Percentiles rank a stretch among this genome's conserved stretches.
These are phyloP conservation scores for Talinum fruticosum DNA, from an alignment of 148 eudicot species.

Conservation along the genomic window DNA sequence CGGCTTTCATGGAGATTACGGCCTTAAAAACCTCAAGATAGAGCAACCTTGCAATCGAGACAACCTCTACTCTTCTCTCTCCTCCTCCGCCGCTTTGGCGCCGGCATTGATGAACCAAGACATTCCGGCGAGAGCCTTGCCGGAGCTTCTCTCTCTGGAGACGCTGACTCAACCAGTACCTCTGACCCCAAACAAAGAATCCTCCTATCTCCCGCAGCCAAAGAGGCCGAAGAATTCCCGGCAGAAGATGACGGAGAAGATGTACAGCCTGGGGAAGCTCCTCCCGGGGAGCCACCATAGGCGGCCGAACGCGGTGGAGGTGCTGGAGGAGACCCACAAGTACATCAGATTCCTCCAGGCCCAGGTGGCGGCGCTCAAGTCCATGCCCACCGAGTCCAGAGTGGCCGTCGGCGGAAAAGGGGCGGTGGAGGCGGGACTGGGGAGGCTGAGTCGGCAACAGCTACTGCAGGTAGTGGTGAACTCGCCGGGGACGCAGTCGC, in stretches of 20 bases:
- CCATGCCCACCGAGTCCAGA: slow-evolving; percentile 35
- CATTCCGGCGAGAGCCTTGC: slow-evolving; percentile 5
- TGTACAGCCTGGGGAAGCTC: slow-evolving; percentile 33
- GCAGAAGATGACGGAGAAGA: slow-evolving; percentile 33
- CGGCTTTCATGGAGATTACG: neutral
- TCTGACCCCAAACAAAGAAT: neutral
- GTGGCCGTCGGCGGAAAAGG: neutral
- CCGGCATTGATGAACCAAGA: neutral
- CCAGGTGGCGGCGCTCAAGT: slow-evolving; percentile 46
- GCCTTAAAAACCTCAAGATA: neutral
- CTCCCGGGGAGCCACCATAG: slow-evolving; percentile 40
- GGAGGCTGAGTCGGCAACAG: slow-evolving; percentile 45
- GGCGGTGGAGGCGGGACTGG: slow-evolving; percentile 15
- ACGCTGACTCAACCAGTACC: neutral
- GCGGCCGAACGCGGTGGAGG: slow-evolving; percentile 43
- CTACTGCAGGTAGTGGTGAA: slow-evolving; percentile 50
- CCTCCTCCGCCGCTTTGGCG: neutral
- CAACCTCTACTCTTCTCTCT: neutral
- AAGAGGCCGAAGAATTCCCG: slow-evolving; percentile 17
- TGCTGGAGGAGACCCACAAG: slow-evolving; percentile 51
- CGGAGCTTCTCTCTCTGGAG: slow-evolving; percentile 28
- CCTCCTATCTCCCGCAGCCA: neutral
- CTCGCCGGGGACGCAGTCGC: slow-evolving; percentile 46
- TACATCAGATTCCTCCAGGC: slow-evolving; percentile 61
- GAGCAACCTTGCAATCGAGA: neutral